Evolutionary conservation across 768 basidiomycete genomes (phyloP).

Genomic region (Boletus coccyginus): DNA sequence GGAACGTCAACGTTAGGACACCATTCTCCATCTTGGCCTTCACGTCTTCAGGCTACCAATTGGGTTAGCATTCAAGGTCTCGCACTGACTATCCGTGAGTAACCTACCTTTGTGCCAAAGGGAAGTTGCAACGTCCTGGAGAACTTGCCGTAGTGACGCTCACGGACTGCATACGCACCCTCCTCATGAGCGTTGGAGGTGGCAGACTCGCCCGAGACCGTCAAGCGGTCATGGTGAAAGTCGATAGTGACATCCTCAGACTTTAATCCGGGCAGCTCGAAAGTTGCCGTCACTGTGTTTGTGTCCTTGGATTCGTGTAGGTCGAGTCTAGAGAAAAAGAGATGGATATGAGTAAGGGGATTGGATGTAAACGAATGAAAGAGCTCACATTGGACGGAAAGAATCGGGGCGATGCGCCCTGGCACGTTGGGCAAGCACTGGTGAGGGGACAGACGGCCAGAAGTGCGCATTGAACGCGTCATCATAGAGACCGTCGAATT

Average conservation of each 20-base stretch:
- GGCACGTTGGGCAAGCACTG: neutral
- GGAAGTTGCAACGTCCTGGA: constrained; percentile 44
- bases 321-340: constrained; percentile 35
- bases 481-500: neutral
- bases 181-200: constrained; percentile 35
- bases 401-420: neutral
- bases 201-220: constrained; percentile 45
- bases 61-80: neutral
- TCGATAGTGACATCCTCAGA: constrained; percentile 49
- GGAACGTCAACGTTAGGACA: constrained; percentile 45
- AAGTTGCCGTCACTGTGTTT: constrained; percentile 47
- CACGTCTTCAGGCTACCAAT: constrained; percentile 39
- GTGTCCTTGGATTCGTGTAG: constrained; percentile 41
- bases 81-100: too few species aligned
- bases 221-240: constrained; percentile 40
- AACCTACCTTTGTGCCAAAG: constrained; percentile 39
- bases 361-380: rapidly evolving
- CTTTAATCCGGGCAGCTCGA: constrained; percentile 52
- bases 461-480: constrained; percentile 7
- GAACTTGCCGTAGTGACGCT: constrained; percentile 44
- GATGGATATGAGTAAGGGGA: neutral
- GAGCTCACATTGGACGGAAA: constrained; percentile 19
- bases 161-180: constrained; percentile 41
- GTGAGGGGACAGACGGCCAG: neutral
- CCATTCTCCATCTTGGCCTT: constrained; percentile 46